Evolutionary conservation across 2,329 filamentous ascomycete genomes (phyloP), one percentile per base, ranked within the genome.

Genomic region (Pseudogymnoascus sp.): DNA sequence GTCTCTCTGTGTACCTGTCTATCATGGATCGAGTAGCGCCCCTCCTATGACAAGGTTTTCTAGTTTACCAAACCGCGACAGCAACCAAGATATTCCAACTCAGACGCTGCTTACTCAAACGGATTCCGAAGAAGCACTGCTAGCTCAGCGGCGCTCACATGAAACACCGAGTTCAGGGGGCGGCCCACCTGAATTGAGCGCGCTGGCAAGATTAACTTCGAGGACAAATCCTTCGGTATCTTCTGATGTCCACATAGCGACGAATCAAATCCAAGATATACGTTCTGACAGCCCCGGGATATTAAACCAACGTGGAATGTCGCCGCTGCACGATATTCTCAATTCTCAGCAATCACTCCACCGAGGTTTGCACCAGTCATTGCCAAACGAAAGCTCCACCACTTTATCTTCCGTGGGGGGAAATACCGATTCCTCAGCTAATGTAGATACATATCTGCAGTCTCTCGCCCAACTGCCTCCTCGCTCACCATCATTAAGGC

Each of bases 281-380:
- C 49, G 49, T 36, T 56, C 49, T 56, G 49, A 56, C 12, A 56
- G 49, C 28, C 49, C 49, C n/a, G 28, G 28, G 28, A 14, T 21
- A 14, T 12, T 31, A 34, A 56, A 56, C 14, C 49, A 56, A 21
- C 49, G 49, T 36, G 28, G 49, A 34, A 59, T 62, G 28, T 53
- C 37, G 2, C 83, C 84, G 25, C 73, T 87, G 8, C 84, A 85
- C 66, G 84, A 87, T 62, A 79, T 87, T 75, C 78, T 86, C 37
- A 79, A 83, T 63, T 82, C 83, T 3, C 85, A 86, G 71, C 85
- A 82, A 68, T 80, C 75, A 5, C 80, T 83, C 66, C 84, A 84
- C 69, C 80, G 82, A 3, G 79, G 80, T 23, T 70, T 87, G 5
- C 78, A 84, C 63, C 82, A 84, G 68, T 80, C 81, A 0, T 71